Base-by-base conservation (phyloP, 2,329 filamentous ascomycete genomes). In the Aspergillus japonicus region DNA sequence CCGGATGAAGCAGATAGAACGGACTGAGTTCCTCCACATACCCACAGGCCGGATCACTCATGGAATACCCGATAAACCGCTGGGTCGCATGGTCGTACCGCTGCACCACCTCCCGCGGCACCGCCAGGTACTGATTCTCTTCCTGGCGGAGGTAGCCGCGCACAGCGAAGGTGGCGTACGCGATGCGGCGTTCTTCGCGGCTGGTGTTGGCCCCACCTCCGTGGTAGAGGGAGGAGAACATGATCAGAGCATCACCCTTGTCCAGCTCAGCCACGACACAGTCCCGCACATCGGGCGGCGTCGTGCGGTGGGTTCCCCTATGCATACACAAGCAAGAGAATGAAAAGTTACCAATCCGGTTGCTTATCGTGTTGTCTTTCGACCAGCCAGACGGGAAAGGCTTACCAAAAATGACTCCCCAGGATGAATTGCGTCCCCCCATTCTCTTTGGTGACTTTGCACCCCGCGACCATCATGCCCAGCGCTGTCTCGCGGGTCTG, bases 101-200 rank as follows among this genome's bases (percentile, higher is more conserved):
- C 54, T 57, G 57, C 3, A 62, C 58, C 1, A 61, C 47, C 4
- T 63, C 61, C 26, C 11, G 23, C 4, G 62, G 61, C 3, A 63
- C 54, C 2, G 64, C 58, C n/a, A 78, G 64, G 56, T 72, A 77
- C 59, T 77, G 74, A 49, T 78, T 78, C 64, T 79, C 76, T 59
- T 78, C 75, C 56, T 76, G 73, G 2, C 75, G 65, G 29, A 78
- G 55, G 52, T 64, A 75, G 3, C 74, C 74, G 31, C 70, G 63
- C 0, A 70, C 74, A 35, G 69, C 68, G 56, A 77, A 78, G 5
- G 66, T 68, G 6, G 68, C 67, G 49, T 71, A 75, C 2, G 77
- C 53, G 1, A 77, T 64, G 5, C 74, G 60, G 33, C 75, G 63
- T 55, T 76, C 66, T 19, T 75, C 64, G 3, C 53, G 54, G 2